Percentiles rank a stretch among this genome's conserved stretches.
Conservation (phyloP, 2,329 filamentous ascomycete species). For the Pseudocercospora vitis region DNA sequence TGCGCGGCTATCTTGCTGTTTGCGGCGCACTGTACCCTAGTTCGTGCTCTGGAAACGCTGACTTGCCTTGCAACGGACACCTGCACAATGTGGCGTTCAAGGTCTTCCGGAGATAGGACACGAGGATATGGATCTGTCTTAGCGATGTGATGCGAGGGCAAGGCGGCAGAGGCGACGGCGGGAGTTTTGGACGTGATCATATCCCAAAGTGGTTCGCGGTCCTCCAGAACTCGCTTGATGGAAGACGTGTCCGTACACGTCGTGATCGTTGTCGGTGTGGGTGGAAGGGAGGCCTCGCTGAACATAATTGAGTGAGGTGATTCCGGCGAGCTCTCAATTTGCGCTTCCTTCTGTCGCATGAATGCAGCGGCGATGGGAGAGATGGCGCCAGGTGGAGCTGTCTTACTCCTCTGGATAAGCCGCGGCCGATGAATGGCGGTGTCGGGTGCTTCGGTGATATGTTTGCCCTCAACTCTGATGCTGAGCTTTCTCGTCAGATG, state of each 20-base stretch:
- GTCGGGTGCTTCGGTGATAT: constrained; percentile 10
- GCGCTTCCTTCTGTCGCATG: constrained; percentile 20
- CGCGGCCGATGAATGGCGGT: constrained; percentile 24
- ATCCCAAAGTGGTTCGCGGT: constrained; percentile 23
- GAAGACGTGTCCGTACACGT: constrained; percentile 29
- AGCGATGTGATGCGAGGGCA: not conserved
- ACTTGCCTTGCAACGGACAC: constrained; percentile 35
- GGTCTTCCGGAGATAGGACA: constrained; percentile 29
- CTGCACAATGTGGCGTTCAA: constrained; percentile 34
- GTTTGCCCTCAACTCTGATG: constrained; percentile 18
- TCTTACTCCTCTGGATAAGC: constrained; percentile 31
- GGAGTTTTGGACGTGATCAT: constrained; percentile 13
- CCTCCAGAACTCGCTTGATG: constrained; percentile 15
- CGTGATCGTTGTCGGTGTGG: constrained; percentile 32
- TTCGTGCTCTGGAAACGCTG: constrained; percentile 30
- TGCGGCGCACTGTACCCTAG: constrained; percentile 27
- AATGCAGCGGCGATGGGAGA: constrained; percentile 22
- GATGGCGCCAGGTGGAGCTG: constrained; percentile 27
- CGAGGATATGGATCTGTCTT: constrained; percentile 21
- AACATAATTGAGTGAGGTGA: constrained; percentile 27
- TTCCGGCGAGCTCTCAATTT: constrained; percentile 22
- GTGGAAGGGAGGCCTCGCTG: constrained; percentile 33
- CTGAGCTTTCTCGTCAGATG: constrained; percentile 22
- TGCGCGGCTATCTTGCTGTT: constrained; percentile 28
- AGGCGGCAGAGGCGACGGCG: not conserved